A percentile compares a stretch with the other conserved stretches of the same genome.
Conservation (phyloP, 2,329 filamentous ascomycete genomes). For the Nigrospora sphaerica region DNA sequence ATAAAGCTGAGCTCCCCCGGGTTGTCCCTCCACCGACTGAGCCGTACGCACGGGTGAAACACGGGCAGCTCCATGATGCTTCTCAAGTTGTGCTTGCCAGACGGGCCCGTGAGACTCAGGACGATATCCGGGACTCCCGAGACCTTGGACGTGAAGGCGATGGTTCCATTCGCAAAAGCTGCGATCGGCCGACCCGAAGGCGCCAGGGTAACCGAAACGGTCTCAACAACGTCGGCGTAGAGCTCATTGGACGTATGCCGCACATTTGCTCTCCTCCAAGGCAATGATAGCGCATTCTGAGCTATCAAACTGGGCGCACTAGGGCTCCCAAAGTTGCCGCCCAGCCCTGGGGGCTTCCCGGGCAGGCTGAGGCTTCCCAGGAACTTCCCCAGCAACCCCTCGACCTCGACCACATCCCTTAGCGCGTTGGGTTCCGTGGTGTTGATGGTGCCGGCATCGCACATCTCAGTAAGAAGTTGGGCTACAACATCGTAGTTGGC, state of each 20-base stretch:
- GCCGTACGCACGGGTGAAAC: constrained; percentile 89
- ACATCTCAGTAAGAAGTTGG: constrained; percentile 91
- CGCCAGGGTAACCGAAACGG: constrained; percentile 77
- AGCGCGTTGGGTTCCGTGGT: constrained; percentile 92
- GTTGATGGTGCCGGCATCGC: constrained; percentile 81
- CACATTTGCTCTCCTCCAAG: constrained; percentile 88
- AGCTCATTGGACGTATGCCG: constrained; percentile 95
- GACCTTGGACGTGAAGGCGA: constrained; percentile 91
- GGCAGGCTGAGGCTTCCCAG: constrained; percentile 82
- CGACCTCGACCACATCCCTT: constrained; percentile 84
- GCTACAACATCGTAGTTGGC: constrained; percentile 88
- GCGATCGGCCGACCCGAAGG: constrained; percentile 83
- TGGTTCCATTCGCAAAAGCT: constrained; percentile 83
- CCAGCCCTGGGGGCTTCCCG: constrained; percentile 36
- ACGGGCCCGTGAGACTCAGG: constrained; percentile 70
- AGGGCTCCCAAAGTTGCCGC: constrained; percentile 29
- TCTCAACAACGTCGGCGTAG: constrained; percentile 93
- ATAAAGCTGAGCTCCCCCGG: constrained; percentile 94
- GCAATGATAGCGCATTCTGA: constrained; percentile 52
- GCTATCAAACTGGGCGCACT: constrained; percentile 31
- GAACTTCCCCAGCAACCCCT: constrained; percentile 82
- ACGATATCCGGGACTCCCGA: constrained; percentile 90
- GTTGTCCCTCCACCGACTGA: constrained; percentile 82
- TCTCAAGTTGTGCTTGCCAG: constrained; percentile 69
- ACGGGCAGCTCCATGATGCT: constrained; percentile 80